Conservation (phyloP, 495 filamentous ascomycete species). For the Clavariopsis aquatica region DNA sequence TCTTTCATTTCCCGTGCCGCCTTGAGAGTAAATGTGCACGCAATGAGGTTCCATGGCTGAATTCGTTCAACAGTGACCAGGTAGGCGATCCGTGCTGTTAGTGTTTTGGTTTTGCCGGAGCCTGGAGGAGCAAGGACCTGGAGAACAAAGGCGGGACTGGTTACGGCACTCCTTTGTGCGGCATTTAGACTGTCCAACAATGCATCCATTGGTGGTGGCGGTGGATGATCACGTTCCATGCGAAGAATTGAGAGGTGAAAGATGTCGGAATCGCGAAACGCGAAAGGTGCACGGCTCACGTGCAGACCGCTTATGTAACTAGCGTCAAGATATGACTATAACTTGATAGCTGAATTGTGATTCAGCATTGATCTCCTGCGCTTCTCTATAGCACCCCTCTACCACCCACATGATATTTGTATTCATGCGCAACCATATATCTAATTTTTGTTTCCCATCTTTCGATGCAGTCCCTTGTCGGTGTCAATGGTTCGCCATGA, state of each 20-base stretch:
- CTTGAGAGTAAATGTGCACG: constrained; percentile 97
- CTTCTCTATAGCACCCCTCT: not conserved
- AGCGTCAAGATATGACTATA: too few relatives aligned
- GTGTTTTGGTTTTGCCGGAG: constrained; percentile 93
- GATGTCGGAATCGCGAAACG: not conserved
- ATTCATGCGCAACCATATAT: too few relatives aligned
- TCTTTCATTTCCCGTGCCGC: constrained; percentile 95
- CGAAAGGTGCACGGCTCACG: not conserved
- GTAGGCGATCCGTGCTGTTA: constrained; percentile 92
- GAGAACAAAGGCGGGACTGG: constrained; percentile 71
- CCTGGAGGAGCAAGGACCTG: constrained; percentile 80
- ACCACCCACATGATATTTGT: not conserved
- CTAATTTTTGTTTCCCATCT: too few relatives aligned
- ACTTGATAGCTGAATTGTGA: too few relatives aligned
- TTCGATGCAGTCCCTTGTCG: too few relatives aligned
- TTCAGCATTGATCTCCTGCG: not conserved
- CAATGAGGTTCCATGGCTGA: constrained; percentile 88
- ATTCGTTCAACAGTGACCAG: constrained; percentile 77
- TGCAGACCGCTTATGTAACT: not conserved
- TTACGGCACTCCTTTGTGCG: constrained; percentile 83
- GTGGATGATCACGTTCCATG: not conserved
- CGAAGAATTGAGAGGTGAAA: not conserved
- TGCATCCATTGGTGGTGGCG: constrained; percentile 19
- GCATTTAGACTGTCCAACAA: constrained; percentile 76
- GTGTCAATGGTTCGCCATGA: too few relatives aligned